Conservation (phyloP, 495 filamentous ascomycete species). For the Penicillium mononematosum region DNA sequence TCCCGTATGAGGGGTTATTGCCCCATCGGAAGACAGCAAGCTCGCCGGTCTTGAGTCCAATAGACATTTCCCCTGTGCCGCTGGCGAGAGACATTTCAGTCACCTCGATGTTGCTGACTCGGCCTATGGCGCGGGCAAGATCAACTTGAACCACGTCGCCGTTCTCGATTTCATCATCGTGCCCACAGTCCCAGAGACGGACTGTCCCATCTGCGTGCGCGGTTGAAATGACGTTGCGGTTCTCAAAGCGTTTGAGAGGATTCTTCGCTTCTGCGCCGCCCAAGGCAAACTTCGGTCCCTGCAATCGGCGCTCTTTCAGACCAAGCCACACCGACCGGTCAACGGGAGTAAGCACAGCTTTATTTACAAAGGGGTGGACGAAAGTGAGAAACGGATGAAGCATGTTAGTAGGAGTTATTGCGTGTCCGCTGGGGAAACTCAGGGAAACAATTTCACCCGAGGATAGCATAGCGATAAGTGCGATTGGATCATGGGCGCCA, state of each 20-base stretch:
- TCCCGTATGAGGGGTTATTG: slow-evolving; percentile 62
- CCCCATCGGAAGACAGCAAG: slow-evolving; percentile 87
- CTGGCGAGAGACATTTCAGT: slow-evolving; percentile 71
- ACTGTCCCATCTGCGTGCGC: slow-evolving; percentile 86
- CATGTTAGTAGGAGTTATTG: slow-evolving; percentile 87
- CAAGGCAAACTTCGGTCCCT: slow-evolving; percentile 69
- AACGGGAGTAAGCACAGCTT: slow-evolving; percentile 62
- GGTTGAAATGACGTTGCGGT: slow-evolving; percentile 75
- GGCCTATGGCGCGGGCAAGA: slow-evolving; percentile 74
- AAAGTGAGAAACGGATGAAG: slow-evolving; percentile 79
- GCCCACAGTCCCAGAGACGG: slow-evolving; percentile 84
- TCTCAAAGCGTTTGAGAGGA: slow-evolving; percentile 70
- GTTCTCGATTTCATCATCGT: slow-evolving; percentile 92
- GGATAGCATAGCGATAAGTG: slow-evolving; percentile 70
- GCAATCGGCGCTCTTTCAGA: slow-evolving; percentile 71
- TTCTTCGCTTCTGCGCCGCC: slow-evolving; percentile 71
- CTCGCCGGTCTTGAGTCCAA: slow-evolving; percentile 78
- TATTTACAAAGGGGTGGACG: slow-evolving; percentile 82
- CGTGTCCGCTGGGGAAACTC: slow-evolving; percentile 86
- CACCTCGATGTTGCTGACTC: slow-evolving; percentile 74
- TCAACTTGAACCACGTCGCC: slow-evolving; percentile 78
- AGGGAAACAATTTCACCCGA: slow-evolving; percentile 86
- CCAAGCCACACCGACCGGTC: slow-evolving; percentile 82
- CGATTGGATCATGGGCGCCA: slow-evolving; percentile 86
- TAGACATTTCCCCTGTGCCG: slow-evolving; percentile 78